These are phyloP conservation scores for Lactarius evosmus DNA, from an alignment of 768 basidiomycete genomes.

Conservation along the genomic window DNA sequence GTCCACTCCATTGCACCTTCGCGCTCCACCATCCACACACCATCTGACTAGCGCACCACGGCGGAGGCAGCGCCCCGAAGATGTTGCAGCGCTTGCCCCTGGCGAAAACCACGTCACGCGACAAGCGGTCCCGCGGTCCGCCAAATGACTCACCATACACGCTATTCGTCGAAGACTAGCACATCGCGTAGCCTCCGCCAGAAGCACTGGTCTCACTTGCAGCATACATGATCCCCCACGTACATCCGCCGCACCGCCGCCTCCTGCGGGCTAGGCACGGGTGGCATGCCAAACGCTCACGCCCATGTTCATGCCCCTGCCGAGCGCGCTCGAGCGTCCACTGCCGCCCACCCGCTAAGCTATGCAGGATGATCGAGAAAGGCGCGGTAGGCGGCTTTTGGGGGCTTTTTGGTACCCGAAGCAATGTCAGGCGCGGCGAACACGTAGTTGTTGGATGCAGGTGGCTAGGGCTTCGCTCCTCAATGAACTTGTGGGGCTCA, in stretches of 20 bases:
- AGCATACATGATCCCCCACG: too few relatives aligned
- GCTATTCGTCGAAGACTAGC: constrained; percentile 56
- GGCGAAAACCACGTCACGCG: too few relatives aligned
- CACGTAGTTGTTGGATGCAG: constrained; percentile 71
- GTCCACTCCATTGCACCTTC: too few relatives aligned
- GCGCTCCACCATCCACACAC: too few relatives aligned
- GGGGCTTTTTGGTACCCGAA: constrained; percentile 78
- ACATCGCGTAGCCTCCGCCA: too few relatives aligned
- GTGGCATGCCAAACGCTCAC: constrained; percentile 29
- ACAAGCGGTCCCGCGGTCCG: too few relatives aligned
- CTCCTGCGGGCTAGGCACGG: constrained; percentile 40
- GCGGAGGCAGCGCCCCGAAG: too few relatives aligned
- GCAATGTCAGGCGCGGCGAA: constrained; percentile 58
- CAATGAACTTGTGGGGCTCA: constrained; percentile 75
- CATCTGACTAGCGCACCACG: too few relatives aligned
- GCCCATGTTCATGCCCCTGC: constrained; percentile 34
- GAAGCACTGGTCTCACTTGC: too few relatives aligned
- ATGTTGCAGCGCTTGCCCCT: too few relatives aligned
- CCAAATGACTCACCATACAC: constrained; percentile 78
- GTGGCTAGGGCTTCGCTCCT: constrained; percentile 78
- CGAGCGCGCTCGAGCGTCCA: constrained; percentile 32
- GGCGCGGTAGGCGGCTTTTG: constrained; percentile 71
- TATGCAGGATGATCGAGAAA: too few relatives aligned
- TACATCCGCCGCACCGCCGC: constrained; percentile 59
- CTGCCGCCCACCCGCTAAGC: constrained; percentile 33